phyloP scores from a whole-genome alignment of 495 filamentous ascomycete species.

The Tirmania nivea region DNA sequence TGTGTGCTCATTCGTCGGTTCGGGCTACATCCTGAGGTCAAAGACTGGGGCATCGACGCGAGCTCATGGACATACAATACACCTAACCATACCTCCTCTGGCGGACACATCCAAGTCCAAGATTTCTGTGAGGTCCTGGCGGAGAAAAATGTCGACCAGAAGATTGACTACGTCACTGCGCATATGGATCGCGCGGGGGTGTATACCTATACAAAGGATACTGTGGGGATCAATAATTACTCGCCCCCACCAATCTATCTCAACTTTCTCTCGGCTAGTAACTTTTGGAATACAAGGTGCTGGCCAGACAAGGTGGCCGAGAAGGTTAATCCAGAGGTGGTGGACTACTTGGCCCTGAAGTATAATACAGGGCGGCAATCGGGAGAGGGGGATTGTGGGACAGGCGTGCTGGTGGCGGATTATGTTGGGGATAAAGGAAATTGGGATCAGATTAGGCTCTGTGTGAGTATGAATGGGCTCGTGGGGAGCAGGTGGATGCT shows the following conservation, averaged over 20 bases:
- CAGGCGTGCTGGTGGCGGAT: conserved; percentile 83
- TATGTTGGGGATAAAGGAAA: conserved; percentile 79
- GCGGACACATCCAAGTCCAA: conserved; percentile 64
- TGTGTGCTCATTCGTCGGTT: conserved; percentile 75
- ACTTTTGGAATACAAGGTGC: conserved; percentile 76
- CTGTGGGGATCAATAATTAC: neutral
- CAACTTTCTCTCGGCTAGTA: conserved; percentile 77
- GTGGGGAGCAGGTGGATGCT: conserved; percentile 29
- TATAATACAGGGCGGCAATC: conserved; percentile 3
- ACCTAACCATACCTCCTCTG: conserved; percentile 45
- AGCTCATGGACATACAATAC: conserved; percentile 78
- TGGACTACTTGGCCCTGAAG: conserved; percentile 20
- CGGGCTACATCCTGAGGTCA: conserved; percentile 23
- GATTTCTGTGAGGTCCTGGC: conserved; percentile 85
- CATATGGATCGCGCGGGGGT: conserved; percentile 53
- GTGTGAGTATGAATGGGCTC: conserved; percentile 78
- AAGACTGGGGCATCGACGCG: conserved; percentile 67
- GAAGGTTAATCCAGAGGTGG: conserved; percentile 74
- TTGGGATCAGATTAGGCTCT: conserved; percentile 78
- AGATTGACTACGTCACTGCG: conserved; percentile 48
- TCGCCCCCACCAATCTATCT: conserved; percentile 44
- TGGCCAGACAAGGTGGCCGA: conserved; percentile 92
- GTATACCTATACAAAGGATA: conserved; percentile 15
- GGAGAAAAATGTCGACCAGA: conserved; percentile 51
- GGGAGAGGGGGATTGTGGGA: conserved; percentile 44